Evolutionary conservation across 805 yeast species (phyloP), one percentile per base, ranked within the genome.

Genomic region (Ogataea saltuana): DNA sequence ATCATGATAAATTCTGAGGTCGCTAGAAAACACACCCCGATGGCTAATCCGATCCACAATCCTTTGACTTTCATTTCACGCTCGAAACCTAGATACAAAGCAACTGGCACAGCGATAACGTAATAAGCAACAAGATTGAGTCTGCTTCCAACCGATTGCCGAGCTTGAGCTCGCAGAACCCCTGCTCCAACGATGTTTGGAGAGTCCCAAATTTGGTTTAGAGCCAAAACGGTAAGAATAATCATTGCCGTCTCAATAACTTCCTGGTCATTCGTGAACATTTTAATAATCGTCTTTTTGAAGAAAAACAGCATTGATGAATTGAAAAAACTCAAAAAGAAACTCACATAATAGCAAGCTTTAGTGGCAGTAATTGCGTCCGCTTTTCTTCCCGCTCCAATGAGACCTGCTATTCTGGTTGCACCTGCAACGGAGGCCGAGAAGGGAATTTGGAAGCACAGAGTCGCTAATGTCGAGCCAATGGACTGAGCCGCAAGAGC

Each of bases 361-460:
- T 42, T 48, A 2, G 49, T 42, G 15, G 56, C 42, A 9, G 35
- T 33, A 6, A 28, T 44, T 11, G 57, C 53, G 17, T 49, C 46
- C 4, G 13, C 20, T 35, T 44, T 37, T 19, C 33, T 34, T 4
- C 51, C 49, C 2, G 84, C 83, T 16, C 89, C 89, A 41, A 83
- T 70, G 48, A 68, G 78, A 70, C 82, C 80, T 3, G 88, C 88
- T n/a, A 82, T 74, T 60, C 88, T 72, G 1, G 88, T 81, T n/a
- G 85, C 75, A 1, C 81, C 73, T 2, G 87, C 83, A 33, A 83
- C 80, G 7, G 84, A 75, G 30, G 80, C 67, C 4, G 87, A 83
- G 58, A 83, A 80, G 10, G 87, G 87, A 5, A 82, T 65, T 56
- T 83, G 89, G 58, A 79, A 83, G 17, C 78, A 65, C 40, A 82